Evolutionary conservation across 345 rosid species (phyloP), one percentile per base, ranked within the genome.

Genomic region (Eucalyptus urophylla): DNA sequence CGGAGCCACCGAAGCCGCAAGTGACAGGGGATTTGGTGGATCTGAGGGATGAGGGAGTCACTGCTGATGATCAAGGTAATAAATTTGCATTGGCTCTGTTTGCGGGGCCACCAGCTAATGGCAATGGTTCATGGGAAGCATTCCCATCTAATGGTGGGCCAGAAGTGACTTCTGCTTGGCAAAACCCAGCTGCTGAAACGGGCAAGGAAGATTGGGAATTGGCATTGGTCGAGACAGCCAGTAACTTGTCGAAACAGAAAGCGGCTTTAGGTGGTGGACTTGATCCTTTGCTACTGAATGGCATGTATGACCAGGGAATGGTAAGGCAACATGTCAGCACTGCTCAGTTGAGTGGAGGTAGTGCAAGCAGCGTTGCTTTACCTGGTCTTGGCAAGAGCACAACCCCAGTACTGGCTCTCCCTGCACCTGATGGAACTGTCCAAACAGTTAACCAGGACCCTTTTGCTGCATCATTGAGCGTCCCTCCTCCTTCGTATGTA

Each of bases 131-230:
- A 4, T 98, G 99, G 99, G 97, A 96, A 94, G 94, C 96, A 49
- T 97, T 98, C 93, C 94, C 95, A 4, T 93, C 97, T 3, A 86
- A 96, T 62, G 97, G 96, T 56, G 92, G 91, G 76, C 88, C 91
- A 47, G 91, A 91, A 65, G 93, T 96, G 51, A 96, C 96, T 45
- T 96, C 98, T 2, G 98, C 98, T 9, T 95, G 98, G 98, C 93
- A 95, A 90, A 96, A 93, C 47, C 97, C 99, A 8, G 99, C 98
- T 47, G 98, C 98, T 16, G 99, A 98, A 89, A 89, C 88, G 1
- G 99, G 96, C 58, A 98, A 97, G 89, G 98, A 96, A 49, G 99
- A 96, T 93, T 98, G 99, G 99, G 99, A 98, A 87, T 45, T 96
- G 90, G 99, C 98, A 16, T 92, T 98, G 92, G 99, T 96, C 10